Conservation (phyloP, 805 yeast species). For the Saturnispora halmiae region DNA sequence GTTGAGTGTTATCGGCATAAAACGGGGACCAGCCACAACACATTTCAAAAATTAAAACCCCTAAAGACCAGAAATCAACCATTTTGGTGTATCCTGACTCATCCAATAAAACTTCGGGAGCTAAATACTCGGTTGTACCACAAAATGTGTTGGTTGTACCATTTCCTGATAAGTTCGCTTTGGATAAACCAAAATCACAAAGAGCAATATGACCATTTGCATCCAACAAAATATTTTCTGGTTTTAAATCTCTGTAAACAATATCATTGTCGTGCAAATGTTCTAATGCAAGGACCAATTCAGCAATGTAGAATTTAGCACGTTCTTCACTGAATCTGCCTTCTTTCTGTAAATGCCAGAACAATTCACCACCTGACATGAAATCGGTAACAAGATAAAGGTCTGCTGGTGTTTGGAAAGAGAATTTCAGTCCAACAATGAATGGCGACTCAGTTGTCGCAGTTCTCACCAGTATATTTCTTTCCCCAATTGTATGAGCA, state of each 20-base stretch:
- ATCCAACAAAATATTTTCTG: constrained; percentile 90
- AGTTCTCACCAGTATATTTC: constrained; percentile 89
- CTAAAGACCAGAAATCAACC: constrained; percentile 99
- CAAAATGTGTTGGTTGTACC: constrained; percentile 95
- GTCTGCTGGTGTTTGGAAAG: constrained; percentile 92
- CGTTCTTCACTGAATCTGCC: constrained; percentile 89
- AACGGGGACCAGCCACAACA: constrained; percentile 99
- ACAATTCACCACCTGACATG: constrained; percentile 95
- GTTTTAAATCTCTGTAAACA: constrained; percentile 93
- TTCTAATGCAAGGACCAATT: constrained; percentile 84
- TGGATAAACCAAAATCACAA: constrained; percentile 94
- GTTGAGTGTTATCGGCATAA: constrained; percentile 95
- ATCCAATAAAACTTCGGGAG: constrained; percentile 92
- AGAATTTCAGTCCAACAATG: constrained; percentile 90
- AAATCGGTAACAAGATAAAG: constrained; percentile 90
- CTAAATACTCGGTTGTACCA: constrained; percentile 96
- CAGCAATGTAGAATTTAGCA: constrained; percentile 96
- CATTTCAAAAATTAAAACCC: constrained; percentile 96
- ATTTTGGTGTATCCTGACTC: constrained; percentile 96
- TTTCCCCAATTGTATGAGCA: constrained; percentile 96
- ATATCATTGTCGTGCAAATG: constrained; percentile 93
- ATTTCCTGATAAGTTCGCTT: constrained; percentile 78
- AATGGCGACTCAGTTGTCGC: constrained; percentile 72
- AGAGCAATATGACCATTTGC: constrained; percentile 96
- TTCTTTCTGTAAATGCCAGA: constrained; percentile 75